Conservation (phyloP, 768 basidiomycete species). For the Lepiota venenata region DNA sequence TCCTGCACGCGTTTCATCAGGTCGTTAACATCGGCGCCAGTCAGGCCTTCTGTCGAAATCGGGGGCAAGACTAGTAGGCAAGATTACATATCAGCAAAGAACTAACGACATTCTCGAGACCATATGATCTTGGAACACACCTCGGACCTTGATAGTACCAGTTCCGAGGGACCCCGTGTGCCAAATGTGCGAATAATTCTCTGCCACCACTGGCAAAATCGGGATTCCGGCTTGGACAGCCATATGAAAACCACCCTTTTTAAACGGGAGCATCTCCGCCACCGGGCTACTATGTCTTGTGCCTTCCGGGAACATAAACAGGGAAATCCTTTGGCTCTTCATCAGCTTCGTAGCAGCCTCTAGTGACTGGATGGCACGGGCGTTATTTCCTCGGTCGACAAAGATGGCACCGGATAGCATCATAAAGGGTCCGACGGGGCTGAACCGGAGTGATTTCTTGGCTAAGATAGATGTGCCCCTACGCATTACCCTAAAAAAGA, state of each 20-base stretch:
- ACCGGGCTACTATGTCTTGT: conserved; percentile 72
- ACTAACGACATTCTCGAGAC: too few species aligned
- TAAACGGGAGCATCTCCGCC: conserved; percentile 79
- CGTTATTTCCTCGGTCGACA: conserved; percentile 80
- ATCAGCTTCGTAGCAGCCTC: conserved; percentile 75
- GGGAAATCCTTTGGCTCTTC: conserved; percentile 63
- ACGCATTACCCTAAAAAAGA: conserved; percentile 66
- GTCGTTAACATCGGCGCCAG: conserved; percentile 61
- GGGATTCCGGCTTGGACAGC: conserved; percentile 90
- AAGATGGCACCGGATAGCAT: conserved; percentile 86
- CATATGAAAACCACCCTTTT: conserved; percentile 98
- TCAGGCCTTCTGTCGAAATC: conserved; percentile 70
- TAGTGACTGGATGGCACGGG: conserved; percentile 71
- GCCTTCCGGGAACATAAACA: conserved; percentile 98
- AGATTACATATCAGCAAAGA: conserved; percentile 1
- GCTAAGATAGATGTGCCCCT: conserved; percentile 84
- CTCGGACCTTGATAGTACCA: conserved; percentile 79
- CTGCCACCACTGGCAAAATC: conserved; percentile 86
- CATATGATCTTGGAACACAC: conserved; percentile 31
- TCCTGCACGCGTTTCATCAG: conserved; percentile 68
- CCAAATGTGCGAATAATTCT: conserved; percentile 92
- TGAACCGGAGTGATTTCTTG: conserved; percentile 84
- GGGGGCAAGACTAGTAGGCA: conserved; percentile 80
- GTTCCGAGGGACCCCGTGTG: conserved; percentile 70
- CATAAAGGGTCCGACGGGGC: conserved; percentile 93